Evolutionary conservation across 306 rosid genomes (phyloP).

Genomic region (Vigna nakashimae): DNA sequence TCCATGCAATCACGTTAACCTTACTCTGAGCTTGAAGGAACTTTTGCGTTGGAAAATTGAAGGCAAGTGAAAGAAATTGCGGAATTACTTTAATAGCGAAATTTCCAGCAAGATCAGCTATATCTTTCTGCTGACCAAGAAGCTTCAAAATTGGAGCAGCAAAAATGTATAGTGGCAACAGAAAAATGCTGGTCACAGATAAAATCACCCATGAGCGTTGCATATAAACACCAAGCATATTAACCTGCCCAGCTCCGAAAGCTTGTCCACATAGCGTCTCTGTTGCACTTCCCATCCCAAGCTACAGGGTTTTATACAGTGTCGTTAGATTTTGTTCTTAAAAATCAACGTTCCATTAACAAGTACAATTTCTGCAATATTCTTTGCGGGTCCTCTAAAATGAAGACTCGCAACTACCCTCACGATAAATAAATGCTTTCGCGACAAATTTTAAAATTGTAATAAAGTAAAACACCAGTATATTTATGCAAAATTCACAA

Average conservation of each 20-base stretch:
- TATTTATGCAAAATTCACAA: too few relatives aligned
- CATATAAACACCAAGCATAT: conserved; percentile 87
- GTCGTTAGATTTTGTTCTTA: conserved; percentile 25
- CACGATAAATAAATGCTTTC: neutral
- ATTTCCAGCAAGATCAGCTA: conserved; percentile 75
- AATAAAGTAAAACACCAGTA: too few relatives aligned
- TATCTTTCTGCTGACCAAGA: conserved; percentile 74
- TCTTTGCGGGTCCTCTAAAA: neutral
- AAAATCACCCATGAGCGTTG: conserved; percentile 90
- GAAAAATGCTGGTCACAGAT: conserved; percentile 49
- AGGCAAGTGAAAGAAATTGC: conserved; percentile 67
- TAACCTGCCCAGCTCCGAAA: conserved; percentile 80
- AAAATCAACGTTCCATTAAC: conserved; percentile 1
- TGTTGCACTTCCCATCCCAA: conserved; percentile 93
- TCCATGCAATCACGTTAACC: conserved; percentile 73
- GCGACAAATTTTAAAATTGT: neutral
- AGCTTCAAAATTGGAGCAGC: conserved; percentile 73
- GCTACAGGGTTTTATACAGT: conserved; percentile 45
- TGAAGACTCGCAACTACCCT: neutral
- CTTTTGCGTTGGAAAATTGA: conserved; percentile 83
- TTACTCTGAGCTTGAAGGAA: conserved; percentile 91
- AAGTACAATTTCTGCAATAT: conserved; percentile 2
- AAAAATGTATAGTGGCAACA: conserved; percentile 74
- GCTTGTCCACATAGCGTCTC: conserved; percentile 98
- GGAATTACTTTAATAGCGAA: conserved; percentile 68